Evolutionary conservation across 2,329 filamentous ascomycete genomes (phyloP).

Genomic region (Alternaria ethzedia): DNA sequence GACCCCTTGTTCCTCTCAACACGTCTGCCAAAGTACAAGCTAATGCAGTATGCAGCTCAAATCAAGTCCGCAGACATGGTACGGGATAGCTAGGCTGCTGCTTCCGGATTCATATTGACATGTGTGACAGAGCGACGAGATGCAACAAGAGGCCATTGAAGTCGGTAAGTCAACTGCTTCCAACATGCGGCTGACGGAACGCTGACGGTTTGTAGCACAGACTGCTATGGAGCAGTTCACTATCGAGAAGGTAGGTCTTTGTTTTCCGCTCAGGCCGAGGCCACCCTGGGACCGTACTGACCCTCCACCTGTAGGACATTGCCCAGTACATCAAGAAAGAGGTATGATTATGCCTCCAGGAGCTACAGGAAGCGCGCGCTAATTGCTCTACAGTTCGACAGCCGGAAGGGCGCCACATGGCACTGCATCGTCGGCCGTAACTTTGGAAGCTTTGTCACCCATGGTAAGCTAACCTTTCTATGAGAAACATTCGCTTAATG

Average conservation of each 20-base stretch:
- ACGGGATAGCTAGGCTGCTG: conserved; percentile 40
- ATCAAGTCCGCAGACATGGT: conserved; percentile 99
- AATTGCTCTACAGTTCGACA: conserved; percentile 75
- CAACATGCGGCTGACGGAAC: conserved; percentile 17
- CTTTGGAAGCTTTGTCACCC: conserved; percentile 98
- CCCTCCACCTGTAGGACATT: conserved; percentile 72
- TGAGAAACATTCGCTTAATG: no score
- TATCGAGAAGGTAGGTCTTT: conserved; percentile 68
- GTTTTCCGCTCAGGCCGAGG: background rate
- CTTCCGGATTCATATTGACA: conserved; percentile 19
- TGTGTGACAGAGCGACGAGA: conserved; percentile 79
- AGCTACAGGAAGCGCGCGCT: conserved; percentile 11
- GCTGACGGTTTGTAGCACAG: conserved; percentile 60
- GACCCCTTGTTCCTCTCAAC: conserved; percentile 51
- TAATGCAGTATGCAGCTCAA: conserved; percentile 69
- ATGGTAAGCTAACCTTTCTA: conserved; percentile 66
- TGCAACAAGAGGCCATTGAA: conserved; percentile 95
- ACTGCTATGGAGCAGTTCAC: conserved; percentile 75
- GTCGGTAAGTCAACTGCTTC: conserved; percentile 70
- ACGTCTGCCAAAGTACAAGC: conserved; percentile 19
- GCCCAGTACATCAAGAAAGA: conserved; percentile 95
- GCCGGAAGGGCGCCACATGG: conserved; percentile 97
- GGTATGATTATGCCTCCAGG: conserved; percentile 53
- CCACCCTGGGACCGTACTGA: conserved; percentile 4
- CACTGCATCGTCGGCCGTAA: conserved; percentile 98